These are phyloP conservation scores for Athelia sp. DNA, from an alignment of 1,284 basidiomycete genomes.

Conservation along the genomic window DNA sequence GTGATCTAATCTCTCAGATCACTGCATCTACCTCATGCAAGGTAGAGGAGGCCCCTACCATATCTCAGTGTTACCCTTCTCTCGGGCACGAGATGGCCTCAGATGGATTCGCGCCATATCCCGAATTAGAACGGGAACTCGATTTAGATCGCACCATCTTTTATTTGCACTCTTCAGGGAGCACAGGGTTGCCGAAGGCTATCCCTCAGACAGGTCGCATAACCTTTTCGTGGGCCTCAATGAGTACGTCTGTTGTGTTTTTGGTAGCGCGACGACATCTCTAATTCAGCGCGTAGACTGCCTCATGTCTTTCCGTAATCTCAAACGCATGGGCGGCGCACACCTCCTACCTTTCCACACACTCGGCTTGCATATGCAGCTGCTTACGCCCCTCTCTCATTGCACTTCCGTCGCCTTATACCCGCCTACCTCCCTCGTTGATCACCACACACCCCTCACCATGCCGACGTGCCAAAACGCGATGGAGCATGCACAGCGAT, in stretches of 20 bases:
- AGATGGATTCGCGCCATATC: constrained; percentile 18
- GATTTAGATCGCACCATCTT: constrained; percentile 6
- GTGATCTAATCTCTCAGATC: constrained; percentile 13
- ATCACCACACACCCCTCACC: constrained; percentile 11
- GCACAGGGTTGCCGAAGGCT: constrained; percentile 19
- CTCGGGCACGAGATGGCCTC: constrained; percentile 19
- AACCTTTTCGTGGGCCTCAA: constrained; percentile 7
- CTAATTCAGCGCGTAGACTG: constrained; percentile 14
- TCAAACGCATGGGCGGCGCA: constrained; percentile 24
- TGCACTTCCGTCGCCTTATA: constrained; percentile 14
- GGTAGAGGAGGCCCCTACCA: constrained; percentile 18
- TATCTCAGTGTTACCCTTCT: constrained; percentile 22
- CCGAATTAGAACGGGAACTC: constrained; percentile 3
- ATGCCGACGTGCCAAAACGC: constrained; percentile 26
- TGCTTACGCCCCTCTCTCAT: constrained; percentile 18
- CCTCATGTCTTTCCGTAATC: constrained; percentile 1
- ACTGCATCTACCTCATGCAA: constrained; percentile 10
- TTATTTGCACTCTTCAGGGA: constrained; percentile 22
- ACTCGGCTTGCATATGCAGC: constrained; percentile 14
- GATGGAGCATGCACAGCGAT: constrained; percentile 22
- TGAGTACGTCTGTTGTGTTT: neutral
- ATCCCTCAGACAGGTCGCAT: constrained; percentile 14
- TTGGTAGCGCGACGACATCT: constrained; percentile 2
- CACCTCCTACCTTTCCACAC: constrained; percentile 24
- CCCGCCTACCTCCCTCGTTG: constrained; percentile 9